Evolutionary conservation across 257 asterid species (phyloP), one percentile per base, ranked within the genome.

Genomic region (Lithospermum erythrorhizon): DNA sequence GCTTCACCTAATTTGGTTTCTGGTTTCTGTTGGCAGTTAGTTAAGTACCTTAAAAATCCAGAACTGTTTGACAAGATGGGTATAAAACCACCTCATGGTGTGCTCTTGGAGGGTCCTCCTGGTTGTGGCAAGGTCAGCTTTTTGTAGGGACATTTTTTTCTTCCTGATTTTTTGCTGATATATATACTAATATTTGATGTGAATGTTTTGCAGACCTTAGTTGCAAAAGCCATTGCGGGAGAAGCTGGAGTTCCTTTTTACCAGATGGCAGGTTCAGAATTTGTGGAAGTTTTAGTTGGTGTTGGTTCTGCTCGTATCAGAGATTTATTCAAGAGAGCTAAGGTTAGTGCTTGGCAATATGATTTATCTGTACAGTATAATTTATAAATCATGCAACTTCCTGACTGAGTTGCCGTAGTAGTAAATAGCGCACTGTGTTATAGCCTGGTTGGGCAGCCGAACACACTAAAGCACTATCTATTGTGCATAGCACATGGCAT

Each of bases 181-280:
- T 53, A 18, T 9, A 53, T n/a, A 8, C 23, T n/a, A 19, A 53
- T 53, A 21, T 2, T 22, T 53, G 24, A 20, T 20, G 32, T 62
- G 49, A 41, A 41, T 41, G 49, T 61, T 77, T 21, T 57, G 75
- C 81, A 91, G 97, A 93, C 98, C 68, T 81, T 93, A 59, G 95
- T 93, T 32, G 98, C 98, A 55, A 93, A 93, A 79, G 98, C 98
- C 69, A 93, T 93, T 75, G 98, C 98, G 57, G 98, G 98, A 69
- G 98, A 93, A 82, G 98, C 98, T 20, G 95, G 95, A 64, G 98
- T 93, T 81, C 98, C 98, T 37, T 93, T 93, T 79, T 93, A 86
- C 72, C 95, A 93, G 79, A 93, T 93, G 98, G 98, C 97, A 61
- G 98, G 97, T 66, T 93, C 98, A 7, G 98, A 93, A 78, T 93